phyloP scores from a whole-genome alignment of 148 eudicot genomes.

The Polygonum aviculare region DNA sequence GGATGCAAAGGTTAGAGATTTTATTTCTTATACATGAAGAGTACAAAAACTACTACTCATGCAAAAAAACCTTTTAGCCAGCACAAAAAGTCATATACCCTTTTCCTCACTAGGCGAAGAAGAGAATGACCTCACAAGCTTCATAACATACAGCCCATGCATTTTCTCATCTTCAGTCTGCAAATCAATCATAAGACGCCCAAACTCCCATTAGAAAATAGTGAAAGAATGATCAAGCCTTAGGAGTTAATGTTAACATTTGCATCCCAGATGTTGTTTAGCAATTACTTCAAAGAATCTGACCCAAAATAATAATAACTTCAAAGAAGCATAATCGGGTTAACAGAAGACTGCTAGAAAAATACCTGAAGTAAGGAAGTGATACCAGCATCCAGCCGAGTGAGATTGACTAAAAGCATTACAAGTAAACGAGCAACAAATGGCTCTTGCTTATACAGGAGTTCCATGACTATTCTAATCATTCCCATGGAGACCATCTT shows the following conservation, averaged over 20 bases:
- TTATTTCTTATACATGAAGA: background rate
- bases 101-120: constrained; percentile 54
- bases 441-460: constrained; percentile 55
- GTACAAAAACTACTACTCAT: background rate
- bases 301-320: too few relatives aligned
- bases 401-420: constrained; percentile 92
- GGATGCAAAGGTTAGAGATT: background rate
- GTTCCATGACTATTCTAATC: constrained; percentile 48
- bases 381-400: constrained; percentile 86
- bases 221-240: constrained; percentile 2
- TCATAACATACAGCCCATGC: constrained; percentile 79
- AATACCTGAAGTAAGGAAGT: constrained; percentile 88
- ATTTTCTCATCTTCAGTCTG: constrained; percentile 76
- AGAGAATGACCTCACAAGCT: constrained; percentile 92
- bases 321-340: background rate
- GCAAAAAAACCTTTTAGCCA: background rate
- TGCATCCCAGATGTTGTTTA: background rate
- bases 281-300: background rate
- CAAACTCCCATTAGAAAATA: background rate
- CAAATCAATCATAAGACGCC: constrained; percentile 16
- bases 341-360: constrained; percentile 2
- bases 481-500: constrained; percentile 74
- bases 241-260: background rate
- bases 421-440: constrained; percentile 48
- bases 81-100: constrained; percentile 30